Evolutionary conservation across 2,329 filamentous ascomycete species (phyloP).

Genomic region (Penicillium fuscoglaucum): DNA sequence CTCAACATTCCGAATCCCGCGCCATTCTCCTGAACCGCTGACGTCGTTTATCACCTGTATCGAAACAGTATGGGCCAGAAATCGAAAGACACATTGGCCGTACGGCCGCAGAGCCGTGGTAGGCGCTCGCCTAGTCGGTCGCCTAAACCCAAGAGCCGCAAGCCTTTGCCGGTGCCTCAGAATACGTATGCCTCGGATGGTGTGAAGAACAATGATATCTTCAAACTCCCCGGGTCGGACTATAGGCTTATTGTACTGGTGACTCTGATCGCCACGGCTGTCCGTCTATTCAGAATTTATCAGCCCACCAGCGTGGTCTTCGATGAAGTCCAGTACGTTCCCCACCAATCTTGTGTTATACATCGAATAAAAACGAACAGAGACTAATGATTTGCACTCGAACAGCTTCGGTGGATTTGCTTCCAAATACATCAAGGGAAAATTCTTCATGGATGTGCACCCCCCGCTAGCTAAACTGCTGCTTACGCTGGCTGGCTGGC

Average conservation of each 20-base stretch:
- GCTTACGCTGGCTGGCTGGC: slow-evolving; percentile 89
- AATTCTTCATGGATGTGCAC: slow-evolving; percentile 99
- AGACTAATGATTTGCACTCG: slow-evolving; percentile 4
- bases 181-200: slow-evolving; percentile 51
- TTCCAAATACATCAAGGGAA: slow-evolving; percentile 98
- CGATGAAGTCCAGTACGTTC: slow-evolving; percentile 93
- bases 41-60: slow-evolving; percentile 12
- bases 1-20: slow-evolving; percentile 12
- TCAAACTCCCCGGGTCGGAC: slow-evolving; percentile 79
- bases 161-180: slow-evolving; percentile 32
- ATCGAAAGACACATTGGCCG: slow-evolving; percentile 39
- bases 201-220: slow-evolving; percentile 84
- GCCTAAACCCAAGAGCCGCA: slow-evolving; percentile 40
- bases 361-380: background rate
- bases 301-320: slow-evolving; percentile 96
- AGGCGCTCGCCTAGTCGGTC: slow-evolving; percentile 43
- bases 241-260: slow-evolving; percentile 74
- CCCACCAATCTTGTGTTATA: slow-evolving; percentile 1
- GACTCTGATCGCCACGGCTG: slow-evolving; percentile 72
- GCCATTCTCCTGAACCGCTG: slow-evolving; percentile 9
- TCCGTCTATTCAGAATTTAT: slow-evolving; percentile 93
- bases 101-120: slow-evolving; percentile 36
- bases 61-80: slow-evolving; percentile 31
- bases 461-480: slow-evolving; percentile 95
- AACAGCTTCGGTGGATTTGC: slow-evolving; percentile 93